Evolutionary conservation across 2,329 filamentous ascomycete genomes (phyloP).

Genomic region (Didymosphaeria variabile): DNA sequence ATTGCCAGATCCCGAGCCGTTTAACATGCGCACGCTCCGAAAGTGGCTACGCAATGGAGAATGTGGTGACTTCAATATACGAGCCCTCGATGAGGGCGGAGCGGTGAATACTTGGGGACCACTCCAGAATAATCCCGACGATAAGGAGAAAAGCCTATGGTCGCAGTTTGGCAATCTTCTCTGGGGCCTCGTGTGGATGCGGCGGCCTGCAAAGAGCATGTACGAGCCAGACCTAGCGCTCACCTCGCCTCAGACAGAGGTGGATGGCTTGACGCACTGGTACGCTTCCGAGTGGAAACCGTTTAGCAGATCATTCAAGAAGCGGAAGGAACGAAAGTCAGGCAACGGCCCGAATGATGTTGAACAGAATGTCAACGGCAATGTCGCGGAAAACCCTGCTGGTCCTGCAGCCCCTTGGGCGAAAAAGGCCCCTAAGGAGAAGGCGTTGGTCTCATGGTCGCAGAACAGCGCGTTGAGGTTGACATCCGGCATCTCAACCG

Average conservation of each 20-base stretch:
- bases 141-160: slow-evolving; percentile 7
- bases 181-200: slow-evolving; percentile 13
- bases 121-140: neutral
- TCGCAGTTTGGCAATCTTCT: slow-evolving; percentile 14
- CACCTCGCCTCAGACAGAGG: slow-evolving; percentile 6
- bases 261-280: slow-evolving; percentile 21
- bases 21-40: slow-evolving; percentile 22
- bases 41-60: slow-evolving; percentile 16
- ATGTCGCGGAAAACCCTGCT: neutral
- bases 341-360: neutral
- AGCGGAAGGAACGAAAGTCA: neutral
- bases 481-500: slow-evolving; percentile 19
- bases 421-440: neutral
- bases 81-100: neutral
- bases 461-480: slow-evolving; percentile 14
- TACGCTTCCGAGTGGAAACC: slow-evolving; percentile 8
- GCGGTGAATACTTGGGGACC: slow-evolving; percentile 15
- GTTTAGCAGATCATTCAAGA: neutral
- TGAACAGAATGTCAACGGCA: slow-evolving; percentile 1
- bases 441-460: slow-evolving; percentile 14
- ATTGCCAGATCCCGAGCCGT: slow-evolving; percentile 20
- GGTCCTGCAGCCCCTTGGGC: neutral
- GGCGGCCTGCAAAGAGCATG: neutral
- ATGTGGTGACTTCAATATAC: slow-evolving; percentile 4
- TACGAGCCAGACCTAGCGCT: slow-evolving; percentile 12